Conservation (phyloP, 106 monocot genomes). For the Dendrobium huoshanense region DNA sequence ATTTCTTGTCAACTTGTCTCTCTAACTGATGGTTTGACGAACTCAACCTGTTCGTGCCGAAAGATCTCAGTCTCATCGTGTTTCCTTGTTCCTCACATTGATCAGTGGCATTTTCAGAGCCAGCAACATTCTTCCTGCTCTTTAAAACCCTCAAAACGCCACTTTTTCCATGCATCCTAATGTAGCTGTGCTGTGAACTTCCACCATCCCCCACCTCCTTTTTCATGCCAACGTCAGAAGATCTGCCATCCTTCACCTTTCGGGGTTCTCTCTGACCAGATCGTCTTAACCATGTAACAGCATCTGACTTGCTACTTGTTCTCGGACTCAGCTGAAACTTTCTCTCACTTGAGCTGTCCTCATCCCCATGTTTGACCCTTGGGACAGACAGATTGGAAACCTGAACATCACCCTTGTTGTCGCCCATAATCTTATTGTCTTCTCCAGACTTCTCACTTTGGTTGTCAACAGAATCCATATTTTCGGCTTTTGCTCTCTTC, state of each 20-base stretch:
- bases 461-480: background rate
- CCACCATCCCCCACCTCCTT: background rate
- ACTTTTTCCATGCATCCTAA: background rate
- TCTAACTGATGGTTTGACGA: background rate
- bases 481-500: conserved; percentile 4
- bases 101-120: background rate
- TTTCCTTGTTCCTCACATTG: background rate
- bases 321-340: background rate
- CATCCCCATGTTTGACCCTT: background rate
- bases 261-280: background rate
- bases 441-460: background rate
- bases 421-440: background rate
- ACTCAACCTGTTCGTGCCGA: background rate
- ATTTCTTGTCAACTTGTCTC: background rate
- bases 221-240: background rate
- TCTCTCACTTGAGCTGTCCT: background rate
- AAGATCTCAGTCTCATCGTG: background rate
- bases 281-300: background rate
- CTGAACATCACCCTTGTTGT: background rate
- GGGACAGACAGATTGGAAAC: background rate
- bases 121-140: background rate
- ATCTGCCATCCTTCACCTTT: background rate
- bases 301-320: background rate
- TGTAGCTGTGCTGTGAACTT: background rate
- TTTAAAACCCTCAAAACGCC: conserved; percentile 2